Evolutionary conservation across 176 grass and related monocot genomes (phyloP).

Genomic region (Oryza coarctata): DNA sequence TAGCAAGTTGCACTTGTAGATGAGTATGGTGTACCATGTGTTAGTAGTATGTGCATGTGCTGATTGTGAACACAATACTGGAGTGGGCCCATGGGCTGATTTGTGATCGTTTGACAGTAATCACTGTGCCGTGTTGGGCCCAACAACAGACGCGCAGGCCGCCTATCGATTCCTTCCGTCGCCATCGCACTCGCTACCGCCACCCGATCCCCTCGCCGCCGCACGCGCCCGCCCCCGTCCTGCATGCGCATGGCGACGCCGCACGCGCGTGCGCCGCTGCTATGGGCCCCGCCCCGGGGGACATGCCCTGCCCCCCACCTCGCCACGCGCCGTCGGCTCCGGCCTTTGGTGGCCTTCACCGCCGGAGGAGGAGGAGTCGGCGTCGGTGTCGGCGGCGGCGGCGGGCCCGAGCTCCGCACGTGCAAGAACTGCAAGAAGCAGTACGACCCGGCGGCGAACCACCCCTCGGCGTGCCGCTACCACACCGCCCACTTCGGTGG

Average conservation of each 20-base stretch:
- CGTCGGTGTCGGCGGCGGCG: neutral
- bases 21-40: no score
- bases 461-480: slow-evolving; percentile 53
- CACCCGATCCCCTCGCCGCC: neutral
- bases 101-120: no score
- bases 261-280: neutral
- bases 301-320: neutral
- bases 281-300: neutral
- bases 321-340: neutral
- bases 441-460: slow-evolving; percentile 69
- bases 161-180: no score
- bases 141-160: no score
- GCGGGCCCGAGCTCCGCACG: slow-evolving; percentile 42
- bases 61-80: no score
- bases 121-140: no score
- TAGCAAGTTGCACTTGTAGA: no score
- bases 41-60: no score
- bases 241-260: slow-evolving; percentile 5
- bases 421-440: slow-evolving; percentile 90
- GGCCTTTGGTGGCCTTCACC: neutral
- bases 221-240: neutral
- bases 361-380: slow-evolving; percentile 6
- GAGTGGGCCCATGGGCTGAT: no score
- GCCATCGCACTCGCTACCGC: neutral
- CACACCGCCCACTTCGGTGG: slow-evolving; percentile 73